Base-by-base conservation (phyloP, 1,139 yeast species). In the Kodamaea plutei region DNA sequence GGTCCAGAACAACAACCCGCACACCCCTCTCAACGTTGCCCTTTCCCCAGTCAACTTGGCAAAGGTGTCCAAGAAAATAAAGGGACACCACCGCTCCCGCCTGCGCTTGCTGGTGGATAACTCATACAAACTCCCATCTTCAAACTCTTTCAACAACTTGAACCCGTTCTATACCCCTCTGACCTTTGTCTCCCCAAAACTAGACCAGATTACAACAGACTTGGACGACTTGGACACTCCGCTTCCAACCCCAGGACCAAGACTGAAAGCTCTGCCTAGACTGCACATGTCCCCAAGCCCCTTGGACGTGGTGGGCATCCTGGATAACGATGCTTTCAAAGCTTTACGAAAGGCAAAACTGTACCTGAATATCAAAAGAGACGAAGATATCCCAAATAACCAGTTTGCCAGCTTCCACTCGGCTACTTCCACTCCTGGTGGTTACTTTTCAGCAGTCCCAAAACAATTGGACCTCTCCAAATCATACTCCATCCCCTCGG, bases 141-240 rank as follows among this genome's bases (percentile, higher is more conserved):
- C 40, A 18, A 38, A 37, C 26, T 35, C 56, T 20, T 38, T 34
- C 44, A 36, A 44, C 48, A 22, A 40, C 36, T 23, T 39, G 49
- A 69, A 70, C 39, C 76, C 76, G 12, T 69, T 70, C 41, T 67
- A 64, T 40, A 67, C 72, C 2, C 70, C 73, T 2, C 54, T 64
- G 1, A 49, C 65, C 4, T 62, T 63, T 38, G 47, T 62, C 24
- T 61, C 71, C 5, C 73, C 76, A 2, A 59, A 59, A 38, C 52
- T 60, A 28, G 59, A 53, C 32, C 49, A 52, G 18, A 37, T 41
- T 6, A 32, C 42, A 7, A 50, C 47, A 15, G 56, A 56, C 15
- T 40, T 55, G 23, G 63, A 58, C 25, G 64, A 58, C 19, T 45
- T 56, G 18, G 54, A 50, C 9, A 61, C 69, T 12, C 66, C 67